Evolutionary conservation across 2,329 filamentous ascomycete species (phyloP), one percentile per base, ranked within the genome.

Genomic region (Colletotrichum higginsianum): DNA sequence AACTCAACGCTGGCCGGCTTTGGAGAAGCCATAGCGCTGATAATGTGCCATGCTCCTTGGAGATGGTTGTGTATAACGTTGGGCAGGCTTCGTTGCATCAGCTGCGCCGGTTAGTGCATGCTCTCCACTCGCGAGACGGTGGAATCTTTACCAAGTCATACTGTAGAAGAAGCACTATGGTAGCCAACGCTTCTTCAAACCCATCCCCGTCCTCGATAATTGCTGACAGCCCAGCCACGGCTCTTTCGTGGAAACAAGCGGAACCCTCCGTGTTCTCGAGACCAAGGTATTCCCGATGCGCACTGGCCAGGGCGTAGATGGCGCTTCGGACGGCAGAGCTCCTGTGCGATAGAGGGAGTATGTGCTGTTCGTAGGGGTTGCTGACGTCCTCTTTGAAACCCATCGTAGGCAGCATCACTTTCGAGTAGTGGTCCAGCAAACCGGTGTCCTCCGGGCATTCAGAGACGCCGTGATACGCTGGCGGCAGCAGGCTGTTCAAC

Each of bases 231-330:
- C 61, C 61, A 23, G 57, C 56, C 1, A 74, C 57, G 4, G 72
- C 72, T 62, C 64, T 46, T 35, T 74, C 65, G 26, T 70, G 63
- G 44, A 73, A 73, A 38, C 49, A 46, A 3, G 56, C 61, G 13
- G 71, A 72, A 12, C 71, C 72, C 16, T 73, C 66, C 5, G 71
- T 72, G 13, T 38, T 63, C 9, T 66, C 66, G 5, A 65, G 35
- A 4, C 72, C 72, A 2, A 49, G 21, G 12, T 72, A 72, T 35
- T 65, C 65, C 21, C 66, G 70, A 46, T 74, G 70, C 5, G 66
- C 72, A 18, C 72, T 69, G 5, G 72, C 72, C 42, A 74, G 9
- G 8, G 72, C 72, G 11, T 65, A 74, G 23, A 72, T 72, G 13
- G 70, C 72, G 49, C 35, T 66, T 26, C 72, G 61, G 13, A 73